A percentile compares a stretch with the other conserved stretches of the same genome.
Evolutionary conservation across 2,329 filamentous ascomycete genomes (phyloP).

Genomic region (Aspergillus carbonarius): DNA sequence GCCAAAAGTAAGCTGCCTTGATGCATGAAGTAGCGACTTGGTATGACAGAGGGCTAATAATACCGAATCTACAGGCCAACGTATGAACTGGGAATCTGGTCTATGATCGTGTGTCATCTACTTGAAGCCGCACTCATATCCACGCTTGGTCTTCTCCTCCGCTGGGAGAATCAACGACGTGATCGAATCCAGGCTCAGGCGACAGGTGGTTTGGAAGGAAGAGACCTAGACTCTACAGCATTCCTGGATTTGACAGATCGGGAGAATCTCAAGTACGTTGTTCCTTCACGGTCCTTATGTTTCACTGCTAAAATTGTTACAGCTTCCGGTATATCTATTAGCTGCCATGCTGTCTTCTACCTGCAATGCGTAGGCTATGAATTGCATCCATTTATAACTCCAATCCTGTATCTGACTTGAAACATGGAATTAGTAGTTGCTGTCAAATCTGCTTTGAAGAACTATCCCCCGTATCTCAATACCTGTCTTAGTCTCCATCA

Average conservation of each 20-base stretch:
- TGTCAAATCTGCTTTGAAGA: neutral
- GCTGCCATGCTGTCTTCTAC: neutral
- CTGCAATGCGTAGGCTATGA: neutral
- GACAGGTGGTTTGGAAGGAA: constrained; percentile 47
- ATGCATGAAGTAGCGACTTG: neutral
- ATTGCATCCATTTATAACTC: neutral
- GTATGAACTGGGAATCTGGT: constrained; percentile 56
- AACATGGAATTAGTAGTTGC: neutral
- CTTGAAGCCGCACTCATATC: constrained; percentile 51
- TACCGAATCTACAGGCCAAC: constrained; percentile 34
- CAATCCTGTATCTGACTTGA: no score
- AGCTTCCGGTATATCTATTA: constrained; percentile 26
- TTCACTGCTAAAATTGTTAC: neutral
- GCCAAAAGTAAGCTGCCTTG: constrained; percentile 44
- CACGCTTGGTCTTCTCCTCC: constrained; percentile 48
- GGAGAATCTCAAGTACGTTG: constrained; percentile 51
- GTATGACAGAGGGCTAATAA: neutral
- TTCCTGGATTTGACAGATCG: constrained; percentile 56
- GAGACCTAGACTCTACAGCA: constrained; percentile 52
- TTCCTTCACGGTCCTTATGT: neutral
- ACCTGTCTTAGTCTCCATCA: no score
- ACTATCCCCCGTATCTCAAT: neutral
- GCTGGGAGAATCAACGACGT: constrained; percentile 51
- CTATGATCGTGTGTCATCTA: constrained; percentile 56
- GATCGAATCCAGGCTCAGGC: constrained; percentile 50